phyloP scores from a whole-genome alignment of 305 asterid genomes.

The Rubia peregrina region DNA sequence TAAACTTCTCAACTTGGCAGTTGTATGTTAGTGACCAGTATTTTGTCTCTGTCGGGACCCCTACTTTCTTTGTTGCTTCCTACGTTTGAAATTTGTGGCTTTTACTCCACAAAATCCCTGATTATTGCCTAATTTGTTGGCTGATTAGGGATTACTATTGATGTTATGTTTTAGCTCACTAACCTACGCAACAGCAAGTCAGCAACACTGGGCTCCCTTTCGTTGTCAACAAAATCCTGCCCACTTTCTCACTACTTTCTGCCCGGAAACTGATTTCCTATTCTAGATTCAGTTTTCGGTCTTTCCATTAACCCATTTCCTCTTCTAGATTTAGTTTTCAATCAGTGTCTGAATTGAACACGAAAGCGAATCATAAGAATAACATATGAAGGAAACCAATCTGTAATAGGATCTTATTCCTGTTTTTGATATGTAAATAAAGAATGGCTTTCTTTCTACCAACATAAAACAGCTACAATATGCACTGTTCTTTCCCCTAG shows the following conservation, averaged over 20 bases:
- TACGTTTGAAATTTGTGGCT: not conserved
- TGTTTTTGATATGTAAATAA: not conserved
- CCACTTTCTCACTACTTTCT: not conserved
- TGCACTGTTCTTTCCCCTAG: not conserved
- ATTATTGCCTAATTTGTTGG: not conserved
- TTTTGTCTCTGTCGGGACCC: slow-evolving; percentile 29
- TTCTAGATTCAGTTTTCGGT: too few relatives aligned
- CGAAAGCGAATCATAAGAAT: not conserved
- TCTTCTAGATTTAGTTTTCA: not conserved
- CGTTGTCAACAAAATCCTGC: not conserved
- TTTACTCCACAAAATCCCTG: not conserved
- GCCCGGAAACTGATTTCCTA: not conserved
- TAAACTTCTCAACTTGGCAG: not conserved
- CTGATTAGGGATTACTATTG: not conserved
- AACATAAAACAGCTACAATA: not conserved
- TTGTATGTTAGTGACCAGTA: slow-evolving; percentile 24
- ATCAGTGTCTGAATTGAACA: not conserved
- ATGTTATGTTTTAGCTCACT: slow-evolving; percentile 6
- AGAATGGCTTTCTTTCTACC: not conserved
- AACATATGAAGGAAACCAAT: not conserved
- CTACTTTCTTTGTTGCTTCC: not conserved
- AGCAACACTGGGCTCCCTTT: not conserved
- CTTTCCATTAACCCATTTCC: too few relatives aligned
- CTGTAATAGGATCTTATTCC: not conserved
- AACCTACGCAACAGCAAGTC: slow-evolving; percentile 15